Evolutionary conservation across 129 eudicot species (phyloP).

Genomic region (Dittrichia graveolens): DNA sequence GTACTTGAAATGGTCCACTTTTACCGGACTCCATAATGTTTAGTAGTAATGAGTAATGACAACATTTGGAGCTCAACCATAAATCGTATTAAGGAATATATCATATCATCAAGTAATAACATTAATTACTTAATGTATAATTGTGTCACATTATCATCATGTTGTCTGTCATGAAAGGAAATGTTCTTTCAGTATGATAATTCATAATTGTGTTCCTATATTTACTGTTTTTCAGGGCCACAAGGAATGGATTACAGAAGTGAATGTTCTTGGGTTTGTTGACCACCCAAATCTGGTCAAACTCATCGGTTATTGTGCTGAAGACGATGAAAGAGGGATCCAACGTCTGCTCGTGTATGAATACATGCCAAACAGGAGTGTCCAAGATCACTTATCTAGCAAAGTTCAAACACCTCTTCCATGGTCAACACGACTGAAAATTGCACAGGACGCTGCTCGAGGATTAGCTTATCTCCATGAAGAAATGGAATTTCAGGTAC

Average conservation of each 20-base stretch:
- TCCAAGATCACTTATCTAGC: slow-evolving; percentile 68
- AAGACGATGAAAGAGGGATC: slow-evolving; percentile 84
- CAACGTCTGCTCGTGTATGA: slow-evolving; percentile 81
- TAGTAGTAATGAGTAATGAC: too few species aligned
- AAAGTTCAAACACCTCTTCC: slow-evolving; percentile 59
- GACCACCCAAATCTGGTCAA: slow-evolving; percentile 75
- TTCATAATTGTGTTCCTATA: neutral
- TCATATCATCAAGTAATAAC: too few species aligned
- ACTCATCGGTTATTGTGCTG: slow-evolving; percentile 73
- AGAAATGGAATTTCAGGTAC: slow-evolving; percentile 85
- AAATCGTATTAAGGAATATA: too few species aligned
- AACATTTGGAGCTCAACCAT: too few species aligned
- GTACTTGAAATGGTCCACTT: too few species aligned
- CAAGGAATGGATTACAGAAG: slow-evolving; percentile 91
- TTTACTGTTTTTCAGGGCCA: slow-evolving; percentile 53
- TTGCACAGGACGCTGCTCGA: slow-evolving; percentile 80
- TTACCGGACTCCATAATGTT: too few species aligned
- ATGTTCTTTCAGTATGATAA: neutral
- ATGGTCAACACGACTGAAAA: slow-evolving; percentile 58
- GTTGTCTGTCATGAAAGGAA: neutral
- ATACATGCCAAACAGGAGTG: slow-evolving; percentile 67
- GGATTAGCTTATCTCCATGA: slow-evolving; percentile 82
- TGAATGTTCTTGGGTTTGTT: slow-evolving; percentile 74
- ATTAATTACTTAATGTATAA: too few species aligned
- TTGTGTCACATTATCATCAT: too few species aligned